Conservation (phyloP, 352 stramenopile species). For the Pythium monospermum region DNA sequence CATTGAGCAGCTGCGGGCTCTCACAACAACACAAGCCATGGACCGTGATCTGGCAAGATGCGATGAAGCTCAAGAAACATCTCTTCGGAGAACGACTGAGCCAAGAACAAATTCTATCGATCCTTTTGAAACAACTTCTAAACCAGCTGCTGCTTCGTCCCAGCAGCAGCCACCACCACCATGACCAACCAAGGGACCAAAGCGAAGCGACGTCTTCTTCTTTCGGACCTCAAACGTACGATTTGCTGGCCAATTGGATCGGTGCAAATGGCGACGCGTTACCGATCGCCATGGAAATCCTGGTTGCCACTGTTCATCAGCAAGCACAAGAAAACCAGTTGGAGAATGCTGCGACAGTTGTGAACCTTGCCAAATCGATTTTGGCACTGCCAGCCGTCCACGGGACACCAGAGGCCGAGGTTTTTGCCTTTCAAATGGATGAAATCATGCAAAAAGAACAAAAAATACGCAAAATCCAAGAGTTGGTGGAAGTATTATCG, state of each 20-base stretch:
- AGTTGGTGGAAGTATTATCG: conserved; percentile 55
- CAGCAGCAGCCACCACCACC: background rate
- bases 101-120: conserved; percentile 49
- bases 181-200: background rate
- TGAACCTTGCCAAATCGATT: conserved; percentile 19
- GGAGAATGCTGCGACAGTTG: conserved; percentile 20
- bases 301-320: conserved; percentile 29
- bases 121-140: conserved; percentile 50
- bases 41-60: conserved; percentile 56
- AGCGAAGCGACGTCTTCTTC: background rate
- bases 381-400: conserved; percentile 31
- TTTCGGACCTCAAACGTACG: conserved; percentile 24
- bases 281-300: conserved; percentile 35
- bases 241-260: conserved; percentile 54
- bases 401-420: background rate
- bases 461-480: conserved; percentile 5
- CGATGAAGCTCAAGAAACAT: conserved; percentile 64
- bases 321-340: conserved; percentile 26
- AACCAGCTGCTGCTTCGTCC: conserved; percentile 7
- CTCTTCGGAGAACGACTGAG: conserved; percentile 55
- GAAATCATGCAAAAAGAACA: conserved; percentile 5
- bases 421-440: conserved; percentile 4
- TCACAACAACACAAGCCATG: conserved; percentile 27
- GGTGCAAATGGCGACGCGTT: conserved; percentile 34
- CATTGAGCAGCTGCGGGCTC: conserved; percentile 47